A percentile compares a stretch with the other conserved stretches of the same genome.
These are phyloP conservation scores for Colletotrichum abscissum DNA, from an alignment of 2,329 filamentous ascomycete species.

Conservation along the genomic window DNA sequence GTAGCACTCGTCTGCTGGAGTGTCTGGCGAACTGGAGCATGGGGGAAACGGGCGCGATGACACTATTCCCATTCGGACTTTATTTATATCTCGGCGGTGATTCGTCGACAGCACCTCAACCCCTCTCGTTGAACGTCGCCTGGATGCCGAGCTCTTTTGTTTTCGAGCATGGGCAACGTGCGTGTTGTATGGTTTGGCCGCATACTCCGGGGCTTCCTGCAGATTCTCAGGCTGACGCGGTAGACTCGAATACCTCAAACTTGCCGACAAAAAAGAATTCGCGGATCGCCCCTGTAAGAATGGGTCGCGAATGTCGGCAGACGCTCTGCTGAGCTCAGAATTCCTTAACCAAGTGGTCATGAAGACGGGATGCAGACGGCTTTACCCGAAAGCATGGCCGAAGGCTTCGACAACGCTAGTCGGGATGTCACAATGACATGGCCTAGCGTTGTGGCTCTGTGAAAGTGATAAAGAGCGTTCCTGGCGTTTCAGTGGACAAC, in stretches of 20 bases:
- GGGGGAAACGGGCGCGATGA: background rate
- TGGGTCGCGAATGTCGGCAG: background rate
- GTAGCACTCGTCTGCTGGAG: background rate
- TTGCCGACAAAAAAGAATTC: background rate
- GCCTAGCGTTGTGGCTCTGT: background rate
- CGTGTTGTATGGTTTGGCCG: background rate
- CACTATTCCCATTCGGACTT: background rate
- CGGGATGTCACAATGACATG: background rate
- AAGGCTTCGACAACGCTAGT: conserved; percentile 11
- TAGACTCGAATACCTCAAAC: background rate
- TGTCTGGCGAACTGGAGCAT: background rate
- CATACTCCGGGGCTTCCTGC: background rate
- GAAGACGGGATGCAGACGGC: conserved; percentile 8
- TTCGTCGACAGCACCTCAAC: background rate
- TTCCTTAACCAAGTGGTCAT: background rate
- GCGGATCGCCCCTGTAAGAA: background rate
- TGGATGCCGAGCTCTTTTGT: background rate
- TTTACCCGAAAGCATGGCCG: conserved; percentile 4
- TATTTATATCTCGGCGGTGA: background rate
- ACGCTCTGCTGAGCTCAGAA: background rate
- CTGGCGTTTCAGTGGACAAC: background rate
- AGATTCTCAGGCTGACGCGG: background rate
- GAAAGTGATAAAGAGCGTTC: background rate
- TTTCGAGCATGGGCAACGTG: background rate
- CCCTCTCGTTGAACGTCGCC: background rate